Conservation (phyloP, 106 monocot genomes). For the Acanthochlamys bracteata region DNA sequence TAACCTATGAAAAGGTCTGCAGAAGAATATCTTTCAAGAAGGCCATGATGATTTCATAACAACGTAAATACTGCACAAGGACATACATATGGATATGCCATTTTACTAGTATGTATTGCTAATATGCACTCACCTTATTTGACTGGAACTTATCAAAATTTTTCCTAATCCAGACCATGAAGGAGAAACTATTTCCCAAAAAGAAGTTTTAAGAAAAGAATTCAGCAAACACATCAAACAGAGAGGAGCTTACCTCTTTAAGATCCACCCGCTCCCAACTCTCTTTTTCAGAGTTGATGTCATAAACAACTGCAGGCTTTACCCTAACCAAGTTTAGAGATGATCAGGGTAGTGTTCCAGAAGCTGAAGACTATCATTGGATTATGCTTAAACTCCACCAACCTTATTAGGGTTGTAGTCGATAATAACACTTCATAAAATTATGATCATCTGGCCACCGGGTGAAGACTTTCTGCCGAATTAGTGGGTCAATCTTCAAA, state of each 20-base stretch:
- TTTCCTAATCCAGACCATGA: background rate
- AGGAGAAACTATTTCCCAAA: background rate
- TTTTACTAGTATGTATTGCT: no score
- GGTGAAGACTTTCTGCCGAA: slow-evolving; percentile 56
- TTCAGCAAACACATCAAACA: background rate
- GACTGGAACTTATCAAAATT: background rate
- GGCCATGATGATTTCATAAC: no score
- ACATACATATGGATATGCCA: no score
- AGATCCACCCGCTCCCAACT: slow-evolving; percentile 79
- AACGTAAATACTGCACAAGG: no score
- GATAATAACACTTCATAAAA: slow-evolving; percentile 60
- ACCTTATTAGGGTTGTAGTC: slow-evolving; percentile 32
- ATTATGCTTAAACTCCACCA: background rate
- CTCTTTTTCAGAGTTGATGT: slow-evolving; percentile 51
- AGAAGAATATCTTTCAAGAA: no score
- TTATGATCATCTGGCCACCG: slow-evolving; percentile 75
- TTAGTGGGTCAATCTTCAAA: slow-evolving; percentile 28
- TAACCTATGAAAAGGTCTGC: no score
- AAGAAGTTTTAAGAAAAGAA: background rate
- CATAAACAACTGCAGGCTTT: slow-evolving; percentile 68
- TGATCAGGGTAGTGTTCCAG: background rate
- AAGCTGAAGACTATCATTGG: background rate
- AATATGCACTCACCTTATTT: no score
- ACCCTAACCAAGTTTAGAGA: slow-evolving; percentile 26
- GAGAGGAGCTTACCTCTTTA: slow-evolving; percentile 36